A percentile compares a stretch with the other conserved stretches of the same genome.
Evolutionary conservation across 1,139 yeast genomes (phyloP).

Genomic region (Pichia sp.): DNA sequence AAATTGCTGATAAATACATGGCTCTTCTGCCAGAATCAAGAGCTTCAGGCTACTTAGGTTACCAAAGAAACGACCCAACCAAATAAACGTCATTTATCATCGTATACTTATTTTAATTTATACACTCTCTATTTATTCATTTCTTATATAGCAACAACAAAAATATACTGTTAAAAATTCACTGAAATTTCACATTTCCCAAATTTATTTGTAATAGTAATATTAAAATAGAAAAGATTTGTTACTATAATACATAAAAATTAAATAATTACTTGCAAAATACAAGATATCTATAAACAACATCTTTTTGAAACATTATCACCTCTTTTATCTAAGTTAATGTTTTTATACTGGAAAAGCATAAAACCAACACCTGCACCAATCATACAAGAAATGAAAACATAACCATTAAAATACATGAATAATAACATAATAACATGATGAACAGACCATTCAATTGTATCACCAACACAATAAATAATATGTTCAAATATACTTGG

Average conservation of each 20-base stretch:
- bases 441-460: conserved; percentile 57
- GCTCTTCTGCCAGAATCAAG: conserved; percentile 67
- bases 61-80: conserved; percentile 81
- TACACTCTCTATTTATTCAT: no score
- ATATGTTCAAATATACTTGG: conserved; percentile 48
- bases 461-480: conserved; percentile 42
- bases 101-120: no score
- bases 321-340: conserved; percentile 8
- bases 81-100: no score
- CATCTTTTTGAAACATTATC: conserved; percentile 18
- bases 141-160: no score
- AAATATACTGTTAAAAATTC: no score
- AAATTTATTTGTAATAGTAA: no score
- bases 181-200: no score
- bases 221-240: not conserved
- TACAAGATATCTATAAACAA: no score
- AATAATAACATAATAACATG: conserved; percentile 62
- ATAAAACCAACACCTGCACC: conserved; percentile 61
- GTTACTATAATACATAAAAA: not conserved
- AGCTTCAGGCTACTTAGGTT: conserved; percentile 68
- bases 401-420: conserved; percentile 70
- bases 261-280: no score
- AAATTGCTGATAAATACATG: conserved; percentile 70
- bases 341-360: conserved; percentile 42
- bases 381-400: conserved; percentile 54